Conservation (phyloP, 306 rosid genomes). For the Medicago lupulina region DNA sequence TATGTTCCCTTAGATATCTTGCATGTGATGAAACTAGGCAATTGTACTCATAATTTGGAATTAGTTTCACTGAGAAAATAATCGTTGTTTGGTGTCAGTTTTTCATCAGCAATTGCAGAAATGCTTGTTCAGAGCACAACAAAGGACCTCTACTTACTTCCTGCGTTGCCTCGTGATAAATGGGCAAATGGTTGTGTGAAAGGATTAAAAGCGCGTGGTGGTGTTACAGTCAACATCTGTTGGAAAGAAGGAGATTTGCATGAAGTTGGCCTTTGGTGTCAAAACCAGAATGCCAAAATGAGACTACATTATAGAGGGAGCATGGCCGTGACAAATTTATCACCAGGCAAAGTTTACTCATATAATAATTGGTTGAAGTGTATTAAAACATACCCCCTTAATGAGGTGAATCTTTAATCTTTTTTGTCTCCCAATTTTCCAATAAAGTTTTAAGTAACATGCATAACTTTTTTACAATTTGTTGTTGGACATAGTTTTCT, state of each 20-base stretch:
- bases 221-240: constrained; percentile 74
- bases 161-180: constrained; percentile 79
- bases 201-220: constrained; percentile 83
- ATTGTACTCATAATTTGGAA: constrained; percentile 1
- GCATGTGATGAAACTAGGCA: constrained; percentile 14
- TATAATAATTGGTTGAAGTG: constrained; percentile 63
- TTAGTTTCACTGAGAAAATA: constrained; percentile 13
- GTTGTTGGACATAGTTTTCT: constrained; percentile 10
- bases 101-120: constrained; percentile 74
- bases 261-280: constrained; percentile 78
- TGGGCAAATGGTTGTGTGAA: constrained; percentile 85
- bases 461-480: constrained; percentile 20
- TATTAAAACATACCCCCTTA: constrained; percentile 54
- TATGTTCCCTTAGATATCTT: neutral
- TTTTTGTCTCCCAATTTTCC: neutral
- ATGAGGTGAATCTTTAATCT: constrained; percentile 41
- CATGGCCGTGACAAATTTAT: constrained; percentile 46
- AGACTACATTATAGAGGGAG: constrained; percentile 66
- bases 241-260: constrained; percentile 78
- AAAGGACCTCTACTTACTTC: constrained; percentile 76
- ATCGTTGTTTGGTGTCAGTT: constrained; percentile 49
- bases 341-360: constrained; percentile 59
- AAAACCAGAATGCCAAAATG: constrained; percentile 47
- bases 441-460: constrained; percentile 5
- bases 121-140: constrained; percentile 85